These are phyloP conservation scores for Waitea zeae DNA, from an alignment of 1,284 basidiomycete species.

Conservation along the genomic window DNA sequence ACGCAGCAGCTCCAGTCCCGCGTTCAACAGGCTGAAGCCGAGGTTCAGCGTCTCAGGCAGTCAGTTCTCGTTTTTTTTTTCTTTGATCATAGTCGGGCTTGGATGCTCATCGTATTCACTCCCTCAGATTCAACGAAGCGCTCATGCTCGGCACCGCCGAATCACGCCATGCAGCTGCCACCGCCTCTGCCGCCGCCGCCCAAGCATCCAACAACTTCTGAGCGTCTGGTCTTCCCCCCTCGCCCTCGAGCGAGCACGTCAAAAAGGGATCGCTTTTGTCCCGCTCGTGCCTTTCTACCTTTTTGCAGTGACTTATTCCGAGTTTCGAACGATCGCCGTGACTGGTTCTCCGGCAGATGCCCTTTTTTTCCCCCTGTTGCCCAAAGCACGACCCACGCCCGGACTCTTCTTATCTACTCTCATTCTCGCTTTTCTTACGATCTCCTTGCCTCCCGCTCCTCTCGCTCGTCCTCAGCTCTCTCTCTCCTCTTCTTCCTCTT, in stretches of 20 bases:
- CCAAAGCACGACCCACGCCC: too few relatives aligned
- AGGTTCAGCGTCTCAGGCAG: constrained; percentile 57
- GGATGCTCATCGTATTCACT: constrained; percentile 2
- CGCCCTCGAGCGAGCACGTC: not conserved
- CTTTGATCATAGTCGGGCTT: not conserved
- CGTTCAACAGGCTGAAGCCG: constrained; percentile 55
- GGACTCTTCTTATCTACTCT: too few relatives aligned
- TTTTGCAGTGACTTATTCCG: constrained; percentile 25
- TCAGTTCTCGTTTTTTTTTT: constrained; percentile 11
- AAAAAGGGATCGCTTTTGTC: constrained; percentile 23
- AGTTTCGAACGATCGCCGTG: too few relatives aligned
- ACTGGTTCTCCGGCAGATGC: too few relatives aligned
- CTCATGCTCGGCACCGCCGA: constrained; percentile 69
- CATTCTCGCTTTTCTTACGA: too few relatives aligned
- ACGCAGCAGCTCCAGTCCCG: constrained; percentile 54
- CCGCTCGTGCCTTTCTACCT: constrained; percentile 20
- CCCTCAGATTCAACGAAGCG: constrained; percentile 55
- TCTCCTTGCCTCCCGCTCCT: too few relatives aligned
- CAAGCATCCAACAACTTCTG: not conserved
- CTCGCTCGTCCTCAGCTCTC: too few relatives aligned
- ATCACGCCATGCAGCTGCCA: constrained; percentile 44
- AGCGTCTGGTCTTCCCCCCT: not conserved
- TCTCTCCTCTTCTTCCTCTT: too few relatives aligned
- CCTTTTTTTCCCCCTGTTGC: too few relatives aligned
- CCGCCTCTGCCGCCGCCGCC: constrained; percentile 25